These are phyloP conservation scores for Trichophyton simii DNA, from an alignment of 2,329 filamentous ascomycete genomes.

Conservation along the genomic window DNA sequence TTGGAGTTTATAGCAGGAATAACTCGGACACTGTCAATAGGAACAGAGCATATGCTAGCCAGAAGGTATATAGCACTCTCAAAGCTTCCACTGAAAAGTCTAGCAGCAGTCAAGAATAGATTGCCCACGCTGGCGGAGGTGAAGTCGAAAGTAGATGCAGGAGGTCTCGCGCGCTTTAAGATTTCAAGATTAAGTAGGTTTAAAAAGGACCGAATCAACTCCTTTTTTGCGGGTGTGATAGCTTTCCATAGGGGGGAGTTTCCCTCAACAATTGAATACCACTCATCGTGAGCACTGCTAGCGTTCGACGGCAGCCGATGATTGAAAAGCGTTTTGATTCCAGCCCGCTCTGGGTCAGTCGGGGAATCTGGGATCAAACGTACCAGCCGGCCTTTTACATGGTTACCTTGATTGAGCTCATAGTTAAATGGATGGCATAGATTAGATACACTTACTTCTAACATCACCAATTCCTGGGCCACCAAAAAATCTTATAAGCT, in stretches of 20 bases:
- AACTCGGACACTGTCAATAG: constrained; percentile 56
- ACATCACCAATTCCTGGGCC: constrained; percentile 77
- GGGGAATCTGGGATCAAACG: constrained; percentile 65
- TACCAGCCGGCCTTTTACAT: constrained; percentile 61
- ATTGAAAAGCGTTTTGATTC: constrained; percentile 77
- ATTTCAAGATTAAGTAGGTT: constrained; percentile 68
- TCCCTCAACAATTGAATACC: constrained; percentile 80
- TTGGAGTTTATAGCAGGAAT: constrained; percentile 89
- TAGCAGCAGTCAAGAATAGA: constrained; percentile 68
- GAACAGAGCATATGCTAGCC: constrained; percentile 73
- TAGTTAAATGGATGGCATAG: not conserved
- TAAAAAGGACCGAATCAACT: constrained; percentile 64
- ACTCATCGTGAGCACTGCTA: constrained; percentile 56
- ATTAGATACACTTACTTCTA: constrained; percentile 43
- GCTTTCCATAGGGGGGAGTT: constrained; percentile 61
- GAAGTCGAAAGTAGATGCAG: constrained; percentile 64
- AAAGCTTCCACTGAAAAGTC: constrained; percentile 83
- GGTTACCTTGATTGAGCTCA: not conserved
- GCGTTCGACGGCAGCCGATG: constrained; percentile 59
- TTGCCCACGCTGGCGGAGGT: constrained; percentile 65
- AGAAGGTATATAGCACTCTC: constrained; percentile 87
- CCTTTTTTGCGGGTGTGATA: constrained; percentile 58
- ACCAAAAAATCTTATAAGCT: constrained; percentile 86
- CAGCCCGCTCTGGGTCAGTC: constrained; percentile 51
- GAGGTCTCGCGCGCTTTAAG: constrained; percentile 57